Conservation (phyloP, 106 monocot species). For the Hemerocallis citrina region DNA sequence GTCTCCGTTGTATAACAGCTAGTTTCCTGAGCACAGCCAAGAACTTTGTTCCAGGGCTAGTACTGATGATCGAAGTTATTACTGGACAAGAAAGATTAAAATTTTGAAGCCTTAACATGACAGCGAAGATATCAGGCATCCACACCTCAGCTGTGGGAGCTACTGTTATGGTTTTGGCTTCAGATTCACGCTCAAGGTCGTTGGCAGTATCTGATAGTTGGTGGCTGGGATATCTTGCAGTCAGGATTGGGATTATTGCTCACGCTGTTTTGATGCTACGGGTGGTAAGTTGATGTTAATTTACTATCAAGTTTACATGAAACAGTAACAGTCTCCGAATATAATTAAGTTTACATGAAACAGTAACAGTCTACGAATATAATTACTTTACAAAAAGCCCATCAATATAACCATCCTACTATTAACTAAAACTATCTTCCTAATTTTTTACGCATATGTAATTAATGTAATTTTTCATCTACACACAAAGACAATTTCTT, state of each 20-base stretch:
- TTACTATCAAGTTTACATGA: too few relatives aligned
- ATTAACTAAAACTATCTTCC: too few relatives aligned
- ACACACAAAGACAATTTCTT: too few relatives aligned
- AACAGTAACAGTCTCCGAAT: too few relatives aligned
- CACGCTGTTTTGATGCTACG: constrained; percentile 5
- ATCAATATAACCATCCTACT: too few relatives aligned
- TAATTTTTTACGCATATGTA: too few relatives aligned
- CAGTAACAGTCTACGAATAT: too few relatives aligned
- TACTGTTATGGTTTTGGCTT: constrained; percentile 17
- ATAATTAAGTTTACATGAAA: too few relatives aligned
- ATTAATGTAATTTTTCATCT: too few relatives aligned
- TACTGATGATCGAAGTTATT: constrained; percentile 33
- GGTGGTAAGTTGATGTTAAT: constrained; percentile 40
- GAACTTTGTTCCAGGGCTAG: constrained; percentile 23
- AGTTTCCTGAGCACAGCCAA: constrained; percentile 26
- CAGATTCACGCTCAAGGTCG: not conserved
- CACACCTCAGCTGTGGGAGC: constrained; percentile 25
- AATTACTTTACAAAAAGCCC: too few relatives aligned
- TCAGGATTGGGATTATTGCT: constrained; percentile 15
- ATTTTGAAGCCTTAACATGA: constrained; percentile 15
- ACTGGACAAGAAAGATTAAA: constrained; percentile 18
- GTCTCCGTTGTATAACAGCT: constrained; percentile 29
- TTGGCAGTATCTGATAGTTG: too few relatives aligned
- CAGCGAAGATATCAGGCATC: constrained; percentile 41
- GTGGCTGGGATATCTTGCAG: constrained; percentile 15